Base-by-base conservation (phyloP, 768 basidiomycete species). In the Bullera alba region DNA sequence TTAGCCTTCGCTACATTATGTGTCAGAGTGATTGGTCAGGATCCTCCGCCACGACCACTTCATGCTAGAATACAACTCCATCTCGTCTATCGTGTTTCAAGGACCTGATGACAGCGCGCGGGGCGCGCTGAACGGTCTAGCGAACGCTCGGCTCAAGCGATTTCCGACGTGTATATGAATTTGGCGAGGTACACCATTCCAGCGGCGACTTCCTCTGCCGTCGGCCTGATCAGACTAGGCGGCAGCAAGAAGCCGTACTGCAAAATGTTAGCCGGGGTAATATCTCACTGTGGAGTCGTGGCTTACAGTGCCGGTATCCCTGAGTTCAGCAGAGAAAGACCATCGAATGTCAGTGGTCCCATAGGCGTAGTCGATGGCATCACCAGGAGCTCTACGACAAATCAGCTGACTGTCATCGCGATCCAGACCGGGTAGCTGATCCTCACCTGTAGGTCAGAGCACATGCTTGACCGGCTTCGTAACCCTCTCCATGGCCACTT, bases 171-270 rank as follows among this genome's bases (percentile, higher is more conserved):
- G 36, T 67, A 60, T 44, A 88, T 81, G 65, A 88, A 90, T 37
- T 77, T 74, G 1, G 82, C 80, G 5, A 91, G 73, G 58, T 83
- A 86, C 21, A 78, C 73, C 25, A 89, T 58, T 73, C 87, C 80
- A 22, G 75, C 77, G 16, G 76, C 75, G 3, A 82, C 81, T 73
- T 91, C 88, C 70, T 86, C 84, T 0, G 85, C 87, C 2, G 85
- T 82, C 0, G 87, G 84, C 5, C 83, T 75, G 56, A 91, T 88
- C 79, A 80, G 81, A 42, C 75, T 73, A 0, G 81, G 73, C 0
- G 87, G 87, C 2, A 89, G 74, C 5, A 83, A 73, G 74, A 87
- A 89, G 3, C 86, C 86, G 60, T 85, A 86, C 84, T 85, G 57
- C 30, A 37, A 22, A n/a, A n/a, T n/a, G n/a, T n/a, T n/a, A n/a